Evolutionary conservation across 139 green algal genomes (phyloP).

Genomic region (Chlorella sp.): DNA sequence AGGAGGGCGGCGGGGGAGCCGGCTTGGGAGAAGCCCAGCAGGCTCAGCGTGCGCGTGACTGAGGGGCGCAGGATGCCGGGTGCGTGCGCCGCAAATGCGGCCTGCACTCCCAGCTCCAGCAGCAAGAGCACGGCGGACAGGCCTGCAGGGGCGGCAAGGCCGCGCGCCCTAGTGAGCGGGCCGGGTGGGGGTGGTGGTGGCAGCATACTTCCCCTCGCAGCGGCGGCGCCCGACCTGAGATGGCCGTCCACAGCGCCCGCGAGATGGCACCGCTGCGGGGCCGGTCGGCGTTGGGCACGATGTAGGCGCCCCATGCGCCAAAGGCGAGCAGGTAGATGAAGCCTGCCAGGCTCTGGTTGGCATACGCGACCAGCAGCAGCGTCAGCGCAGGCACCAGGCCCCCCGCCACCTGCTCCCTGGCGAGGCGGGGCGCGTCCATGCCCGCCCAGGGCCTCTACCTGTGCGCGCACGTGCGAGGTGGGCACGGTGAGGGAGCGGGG

Average conservation of each 20-base stretch:
- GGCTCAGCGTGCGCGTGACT: not conserved
- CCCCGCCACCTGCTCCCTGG: not conserved
- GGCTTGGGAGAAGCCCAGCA: constrained; percentile 1
- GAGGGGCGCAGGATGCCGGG: not conserved
- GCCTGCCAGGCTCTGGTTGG: constrained; percentile 35
- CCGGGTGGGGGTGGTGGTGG: not conserved
- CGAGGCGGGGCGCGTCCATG: not conserved
- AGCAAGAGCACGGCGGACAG: constrained; percentile 15
- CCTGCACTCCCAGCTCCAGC: constrained; percentile 16
- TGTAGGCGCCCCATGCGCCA: constrained; percentile 19
- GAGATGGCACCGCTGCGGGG: not conserved
- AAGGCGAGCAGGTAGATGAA: constrained; percentile 24
- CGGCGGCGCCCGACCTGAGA: not conserved
- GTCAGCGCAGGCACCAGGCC: constrained; percentile 2
- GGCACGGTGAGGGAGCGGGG: too few species aligned
- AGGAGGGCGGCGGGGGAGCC: not conserved
- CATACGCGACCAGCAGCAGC: constrained; percentile 26
- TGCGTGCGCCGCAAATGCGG: not conserved
- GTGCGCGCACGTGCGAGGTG: too few species aligned
- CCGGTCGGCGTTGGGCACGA: not conserved
- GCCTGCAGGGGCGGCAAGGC: not conserved
- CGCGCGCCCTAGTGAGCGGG: too few species aligned
- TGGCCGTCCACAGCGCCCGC: constrained; percentile 21
- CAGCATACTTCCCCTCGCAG: not conserved
- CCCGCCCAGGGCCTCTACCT: too few species aligned